Evolutionary conservation across 2,329 filamentous ascomycete genomes (phyloP), one percentile per base, ranked within the genome.

Genomic region (Volutella citrinella): DNA sequence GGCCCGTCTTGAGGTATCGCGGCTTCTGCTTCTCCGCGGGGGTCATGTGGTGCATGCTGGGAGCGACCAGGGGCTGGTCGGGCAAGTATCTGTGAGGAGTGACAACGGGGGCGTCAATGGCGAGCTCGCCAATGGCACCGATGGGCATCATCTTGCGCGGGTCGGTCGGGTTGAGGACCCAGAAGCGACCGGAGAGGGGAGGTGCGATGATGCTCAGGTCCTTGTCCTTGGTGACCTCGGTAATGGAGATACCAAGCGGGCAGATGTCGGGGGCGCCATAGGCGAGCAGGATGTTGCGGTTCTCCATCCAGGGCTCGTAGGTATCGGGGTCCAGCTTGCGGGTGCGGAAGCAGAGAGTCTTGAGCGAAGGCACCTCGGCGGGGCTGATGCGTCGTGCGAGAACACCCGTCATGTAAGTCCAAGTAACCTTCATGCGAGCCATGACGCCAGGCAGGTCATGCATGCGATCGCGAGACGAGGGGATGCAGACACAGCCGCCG

Each of bases 401-500:
- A 0, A 76, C 67, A 3, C 78, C 74, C 1, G 80, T 82, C 43
- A 80, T 66, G 45, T 74, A 69, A 4, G 68, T 70, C 63, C 68
- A 71, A 29, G 67, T 75, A 19, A 70, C 70, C 12, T 68, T 55
- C 63, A 74, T 72, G 1, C 65, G 55, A 6, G 64, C 63, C 19
- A 81, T 72, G 1, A 66, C 68, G 3, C 65, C 69, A 3, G 64
- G 57, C 5, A 80, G 59, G 34, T 78, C 68, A 33, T 69, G 65
- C 20, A 71, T 52, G 12, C 71, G 59, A 35, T 77, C 70, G 6
- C 65, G 53, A 2, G 70, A 59, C 6, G 69, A 68, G 0, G 79
- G 77, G 0, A 82, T 63, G 38, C 78, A 82, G 6, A 82, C 64
- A 34, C 74, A 80, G 0, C 74, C 78, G 14, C 80, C 80, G 17